These are phyloP conservation scores for Quillaja saponaria DNA, from an alignment of 306 rosid genomes.

Conservation along the genomic window DNA sequence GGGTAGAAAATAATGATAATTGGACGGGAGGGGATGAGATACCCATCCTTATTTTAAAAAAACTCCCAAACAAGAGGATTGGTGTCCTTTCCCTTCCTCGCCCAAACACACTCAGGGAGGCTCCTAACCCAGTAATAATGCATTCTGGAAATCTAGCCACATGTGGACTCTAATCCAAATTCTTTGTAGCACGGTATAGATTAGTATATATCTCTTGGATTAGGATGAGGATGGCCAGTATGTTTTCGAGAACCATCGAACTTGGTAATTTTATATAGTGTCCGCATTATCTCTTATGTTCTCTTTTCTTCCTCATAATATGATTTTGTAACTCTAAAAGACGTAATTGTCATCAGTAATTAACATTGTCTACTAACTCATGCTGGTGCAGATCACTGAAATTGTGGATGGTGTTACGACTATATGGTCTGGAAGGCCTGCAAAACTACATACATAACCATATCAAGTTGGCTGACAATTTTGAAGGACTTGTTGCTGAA, in stretches of 20 bases:
- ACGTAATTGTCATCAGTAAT: constrained; percentile 2
- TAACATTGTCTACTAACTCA: constrained; percentile 21
- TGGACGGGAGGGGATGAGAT: too few species aligned
- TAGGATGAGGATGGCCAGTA: too few species aligned
- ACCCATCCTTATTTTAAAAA: too few species aligned
- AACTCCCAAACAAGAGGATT: too few species aligned
- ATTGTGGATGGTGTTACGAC: constrained; percentile 90
- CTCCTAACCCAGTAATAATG: too few species aligned
- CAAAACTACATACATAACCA: constrained; percentile 67
- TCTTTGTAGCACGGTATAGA: too few species aligned
- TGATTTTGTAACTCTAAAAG: not conserved
- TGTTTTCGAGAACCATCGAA: constrained; percentile 6
- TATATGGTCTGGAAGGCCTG: constrained; percentile 83
- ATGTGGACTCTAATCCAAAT: too few species aligned
- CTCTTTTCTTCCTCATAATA: constrained; percentile 27
- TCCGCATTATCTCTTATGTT: not conserved
- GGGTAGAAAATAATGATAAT: too few species aligned
- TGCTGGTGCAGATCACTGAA: constrained; percentile 66
- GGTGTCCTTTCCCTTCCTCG: too few species aligned
- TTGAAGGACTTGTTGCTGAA: constrained; percentile 63
- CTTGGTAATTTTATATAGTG: not conserved
- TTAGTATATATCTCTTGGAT: too few species aligned
- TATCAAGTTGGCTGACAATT: constrained; percentile 68
- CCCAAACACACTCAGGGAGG: too few species aligned
- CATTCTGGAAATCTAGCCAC: too few species aligned